These are phyloP conservation scores for Crucihimalaya himalaica DNA, from an alignment of 345 rosid genomes.

Conservation along the genomic window DNA sequence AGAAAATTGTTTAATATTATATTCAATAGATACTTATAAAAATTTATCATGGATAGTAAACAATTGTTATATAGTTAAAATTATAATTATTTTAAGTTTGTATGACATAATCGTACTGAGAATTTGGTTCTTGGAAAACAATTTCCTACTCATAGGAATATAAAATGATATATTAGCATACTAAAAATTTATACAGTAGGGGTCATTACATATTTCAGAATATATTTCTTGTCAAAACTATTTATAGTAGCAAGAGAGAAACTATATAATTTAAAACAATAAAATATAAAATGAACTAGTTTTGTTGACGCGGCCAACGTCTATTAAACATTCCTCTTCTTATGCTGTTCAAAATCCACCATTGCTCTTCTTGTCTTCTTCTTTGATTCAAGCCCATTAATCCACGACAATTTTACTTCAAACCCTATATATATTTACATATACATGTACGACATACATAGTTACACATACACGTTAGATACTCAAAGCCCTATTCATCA, in stretches of 20 bases:
- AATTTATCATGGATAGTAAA: neutral
- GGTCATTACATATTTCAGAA: slow-evolving; percentile 7
- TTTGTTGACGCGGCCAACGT: slow-evolving; percentile 40
- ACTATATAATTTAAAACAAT: neutral
- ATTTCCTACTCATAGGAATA: neutral
- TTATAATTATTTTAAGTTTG: neutral
- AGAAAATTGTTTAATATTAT: neutral
- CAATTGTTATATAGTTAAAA: neutral
- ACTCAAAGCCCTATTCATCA: slow-evolving; percentile 13
- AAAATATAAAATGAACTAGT: neutral
- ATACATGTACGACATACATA: neutral
- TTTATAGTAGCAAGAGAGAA: slow-evolving; percentile 15
- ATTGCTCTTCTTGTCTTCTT: slow-evolving; percentile 31
- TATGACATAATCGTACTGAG: neutral
- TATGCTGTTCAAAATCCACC: slow-evolving; percentile 37
- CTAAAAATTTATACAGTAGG: neutral
- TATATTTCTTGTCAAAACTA: slow-evolving; percentile 20
- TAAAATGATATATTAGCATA: neutral
- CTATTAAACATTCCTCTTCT: slow-evolving; percentile 35
- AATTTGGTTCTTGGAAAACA: neutral
- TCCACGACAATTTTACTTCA: slow-evolving; percentile 33
- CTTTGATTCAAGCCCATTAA: slow-evolving; percentile 38
- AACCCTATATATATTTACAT: slow-evolving; percentile 11
- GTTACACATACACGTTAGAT: neutral
- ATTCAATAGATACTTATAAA: neutral